Percentiles rank a stretch among this genome's conserved stretches.
Conservation (phyloP, 177 flowering plant genomes). For the Vitis hybrid region DNA sequence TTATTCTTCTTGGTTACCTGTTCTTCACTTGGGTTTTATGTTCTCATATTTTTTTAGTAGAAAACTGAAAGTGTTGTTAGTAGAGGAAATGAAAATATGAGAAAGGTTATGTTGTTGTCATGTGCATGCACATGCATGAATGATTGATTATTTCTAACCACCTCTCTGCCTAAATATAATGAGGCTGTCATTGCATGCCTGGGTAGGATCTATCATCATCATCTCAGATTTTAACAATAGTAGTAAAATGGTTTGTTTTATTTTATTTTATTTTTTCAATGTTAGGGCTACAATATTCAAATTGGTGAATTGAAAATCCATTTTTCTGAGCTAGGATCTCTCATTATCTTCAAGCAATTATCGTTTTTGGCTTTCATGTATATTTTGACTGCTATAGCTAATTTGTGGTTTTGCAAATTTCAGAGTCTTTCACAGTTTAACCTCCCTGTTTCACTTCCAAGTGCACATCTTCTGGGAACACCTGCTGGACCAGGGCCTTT, state of each 20-base stretch:
- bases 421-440: slow-evolving; percentile 98
- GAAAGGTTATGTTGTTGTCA: no score
- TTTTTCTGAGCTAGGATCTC: neutral
- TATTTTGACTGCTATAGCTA: neutral
- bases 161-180: no score
- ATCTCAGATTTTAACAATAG: no score
- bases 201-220: no score
- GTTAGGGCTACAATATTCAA: neutral
- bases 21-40: neutral
- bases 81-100: no score
- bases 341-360: neutral
- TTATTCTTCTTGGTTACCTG: neutral
- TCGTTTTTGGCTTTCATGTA: neutral
- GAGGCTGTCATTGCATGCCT: no score
- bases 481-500: slow-evolving; percentile 51
- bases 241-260: no score
- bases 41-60: no score
- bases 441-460: slow-evolving; percentile 85
- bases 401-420: slow-evolving; percentile 18
- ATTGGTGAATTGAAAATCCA: neutral
- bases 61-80: no score
- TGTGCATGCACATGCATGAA: no score
- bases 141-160: no score
- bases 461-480: slow-evolving; percentile 47
- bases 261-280: no score